Evolutionary conservation across 2,329 filamentous ascomycete species (phyloP).

Genomic region (Teratosphaeria pseudoeucalypti): DNA sequence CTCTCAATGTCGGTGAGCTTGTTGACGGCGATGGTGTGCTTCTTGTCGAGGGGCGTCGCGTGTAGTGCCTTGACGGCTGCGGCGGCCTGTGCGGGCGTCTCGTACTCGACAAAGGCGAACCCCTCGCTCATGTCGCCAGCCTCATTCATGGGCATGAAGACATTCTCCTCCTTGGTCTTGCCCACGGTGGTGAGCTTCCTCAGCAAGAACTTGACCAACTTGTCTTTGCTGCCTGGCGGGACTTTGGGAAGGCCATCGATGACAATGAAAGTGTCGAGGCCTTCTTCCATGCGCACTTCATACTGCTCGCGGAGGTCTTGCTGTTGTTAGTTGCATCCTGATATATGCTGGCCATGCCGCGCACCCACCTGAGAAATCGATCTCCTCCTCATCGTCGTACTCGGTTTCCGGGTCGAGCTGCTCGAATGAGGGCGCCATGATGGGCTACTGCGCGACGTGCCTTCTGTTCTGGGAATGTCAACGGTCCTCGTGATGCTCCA

Average conservation of each 20-base stretch:
- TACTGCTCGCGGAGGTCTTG: conserved; percentile 82
- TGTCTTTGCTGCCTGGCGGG: conserved; percentile 79
- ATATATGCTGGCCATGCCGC: conserved; percentile 1
- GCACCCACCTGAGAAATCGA: conserved; percentile 66
- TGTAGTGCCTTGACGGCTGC: conserved; percentile 85
- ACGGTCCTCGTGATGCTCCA: neutral
- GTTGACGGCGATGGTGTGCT: conserved; percentile 89
- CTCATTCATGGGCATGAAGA: conserved; percentile 90
- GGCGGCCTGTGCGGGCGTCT: conserved; percentile 77
- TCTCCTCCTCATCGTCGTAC: conserved; percentile 83
- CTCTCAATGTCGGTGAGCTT: conserved; percentile 97
- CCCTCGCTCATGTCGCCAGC: conserved; percentile 68
- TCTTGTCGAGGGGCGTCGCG: conserved; percentile 84
- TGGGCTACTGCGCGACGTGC: conserved; percentile 25
- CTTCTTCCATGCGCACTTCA: conserved; percentile 90
- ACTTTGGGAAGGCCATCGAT: conserved; percentile 89
- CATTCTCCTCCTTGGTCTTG: conserved; percentile 71
- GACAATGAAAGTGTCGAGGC: conserved; percentile 91
- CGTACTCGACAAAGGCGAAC: conserved; percentile 95
- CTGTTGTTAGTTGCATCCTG: conserved; percentile 4
- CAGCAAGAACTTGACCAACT: conserved; percentile 90
- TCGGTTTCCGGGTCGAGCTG: conserved; percentile 71
- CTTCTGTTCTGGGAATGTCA: neutral
- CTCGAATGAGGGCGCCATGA: conserved; percentile 90
- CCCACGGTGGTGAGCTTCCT: conserved; percentile 85